phyloP scores from a whole-genome alignment of 805 yeast species.

The Ogataea nakhonphanomensis region DNA sequence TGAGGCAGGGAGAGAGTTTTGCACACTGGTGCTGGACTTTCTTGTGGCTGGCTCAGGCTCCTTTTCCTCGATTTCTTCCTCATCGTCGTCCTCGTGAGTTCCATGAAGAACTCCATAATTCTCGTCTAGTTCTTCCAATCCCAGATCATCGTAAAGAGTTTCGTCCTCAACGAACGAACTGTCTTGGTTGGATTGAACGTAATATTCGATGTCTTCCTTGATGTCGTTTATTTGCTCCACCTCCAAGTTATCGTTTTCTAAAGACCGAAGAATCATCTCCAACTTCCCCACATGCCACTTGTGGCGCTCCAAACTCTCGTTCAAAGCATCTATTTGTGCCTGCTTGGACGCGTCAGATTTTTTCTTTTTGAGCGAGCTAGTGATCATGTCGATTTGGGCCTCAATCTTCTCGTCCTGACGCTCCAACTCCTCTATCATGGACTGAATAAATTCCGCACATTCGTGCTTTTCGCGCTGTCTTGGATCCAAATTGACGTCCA shows the following conservation, averaged over 20 bases:
- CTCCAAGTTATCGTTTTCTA: conserved; percentile 78
- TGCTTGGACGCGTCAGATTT: conserved; percentile 52
- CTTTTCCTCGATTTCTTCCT: conserved; percentile 4
- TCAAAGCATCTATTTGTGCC: conserved; percentile 58
- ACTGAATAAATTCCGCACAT: conserved; percentile 63
- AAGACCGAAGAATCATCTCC: conserved; percentile 69
- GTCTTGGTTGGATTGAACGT: conserved; percentile 90
- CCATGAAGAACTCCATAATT: conserved; percentile 23
- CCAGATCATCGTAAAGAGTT: conserved; percentile 83
- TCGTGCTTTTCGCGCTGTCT: conserved; percentile 77
- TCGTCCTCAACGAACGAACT: conserved; percentile 93
- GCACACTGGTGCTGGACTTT: conserved; percentile 7
- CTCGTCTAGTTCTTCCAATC: conserved; percentile 50
- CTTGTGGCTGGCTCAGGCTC: conserved; percentile 8
- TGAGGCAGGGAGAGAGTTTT: conserved; percentile 8
- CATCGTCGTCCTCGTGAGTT: conserved; percentile 6
- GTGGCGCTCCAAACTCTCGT: conserved; percentile 66
- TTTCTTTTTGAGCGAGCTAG: conserved; percentile 52
- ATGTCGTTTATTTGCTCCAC: conserved; percentile 73
- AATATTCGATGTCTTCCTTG: conserved; percentile 87
- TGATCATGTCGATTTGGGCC: conserved; percentile 59
- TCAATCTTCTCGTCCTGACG: conserved; percentile 78
- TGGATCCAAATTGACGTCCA: conserved; percentile 64
- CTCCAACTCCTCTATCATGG: conserved; percentile 72
- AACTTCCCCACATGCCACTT: conserved; percentile 73